phyloP scores from a whole-genome alignment of 2,329 filamentous ascomycete species.

The Zymoseptoria brevis region DNA sequence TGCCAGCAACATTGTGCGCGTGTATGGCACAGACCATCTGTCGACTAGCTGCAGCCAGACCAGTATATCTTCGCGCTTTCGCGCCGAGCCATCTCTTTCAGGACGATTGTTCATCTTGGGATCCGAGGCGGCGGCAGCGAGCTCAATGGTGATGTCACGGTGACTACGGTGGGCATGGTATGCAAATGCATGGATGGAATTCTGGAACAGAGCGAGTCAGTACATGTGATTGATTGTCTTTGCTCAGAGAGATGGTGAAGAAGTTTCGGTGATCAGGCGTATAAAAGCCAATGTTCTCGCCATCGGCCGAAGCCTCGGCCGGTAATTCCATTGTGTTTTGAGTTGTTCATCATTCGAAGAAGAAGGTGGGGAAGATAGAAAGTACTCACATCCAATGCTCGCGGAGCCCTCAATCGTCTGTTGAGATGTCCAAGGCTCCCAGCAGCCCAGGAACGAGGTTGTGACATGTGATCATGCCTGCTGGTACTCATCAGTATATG shows the following conservation, averaged over 20 bases:
- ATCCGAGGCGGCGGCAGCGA: slow-evolving; percentile 10
- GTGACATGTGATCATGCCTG: background rate
- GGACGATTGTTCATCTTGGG: slow-evolving; percentile 1
- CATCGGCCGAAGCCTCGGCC: slow-evolving; percentile 16
- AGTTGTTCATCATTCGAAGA: slow-evolving; percentile 17
- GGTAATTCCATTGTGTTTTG: slow-evolving; percentile 23
- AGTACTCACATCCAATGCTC: slow-evolving; percentile 1
- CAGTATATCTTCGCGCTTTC: slow-evolving; percentile 7
- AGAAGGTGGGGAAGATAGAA: background rate
- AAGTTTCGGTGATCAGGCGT: slow-evolving; percentile 3
- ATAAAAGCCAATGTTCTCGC: slow-evolving; percentile 12
- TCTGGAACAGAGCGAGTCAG: slow-evolving; percentile 2
- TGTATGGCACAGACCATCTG: background rate
- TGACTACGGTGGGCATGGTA: slow-evolving; percentile 15
- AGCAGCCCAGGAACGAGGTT: background rate
- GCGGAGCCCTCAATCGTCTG: background rate
- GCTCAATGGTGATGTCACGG: slow-evolving; percentile 13
- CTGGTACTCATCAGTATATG: background rate
- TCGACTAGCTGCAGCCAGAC: slow-evolving; percentile 7
- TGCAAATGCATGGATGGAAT: slow-evolving; percentile 22
- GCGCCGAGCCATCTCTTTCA: background rate
- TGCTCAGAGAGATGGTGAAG: background rate
- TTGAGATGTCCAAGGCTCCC: background rate
- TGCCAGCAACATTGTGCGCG: slow-evolving; percentile 4
- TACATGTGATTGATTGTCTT: slow-evolving; percentile 2